A percentile compares a stretch with the other conserved stretches of the same genome.
Evolutionary conservation across 306 rosid genomes (phyloP).

Genomic region (Neltuma alba): DNA sequence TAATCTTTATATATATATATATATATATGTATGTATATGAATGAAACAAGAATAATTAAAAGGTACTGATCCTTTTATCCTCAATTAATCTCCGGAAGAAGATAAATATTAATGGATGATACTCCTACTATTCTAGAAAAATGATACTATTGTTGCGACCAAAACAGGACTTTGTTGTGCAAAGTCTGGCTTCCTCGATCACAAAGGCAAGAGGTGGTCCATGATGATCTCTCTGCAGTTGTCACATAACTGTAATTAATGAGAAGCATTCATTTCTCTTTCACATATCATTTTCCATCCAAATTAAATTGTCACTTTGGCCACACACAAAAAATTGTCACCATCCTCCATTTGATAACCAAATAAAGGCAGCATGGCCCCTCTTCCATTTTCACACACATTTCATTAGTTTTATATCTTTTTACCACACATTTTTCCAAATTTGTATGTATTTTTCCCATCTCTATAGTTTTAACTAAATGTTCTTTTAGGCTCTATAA

Average conservation of each 20-base stretch:
- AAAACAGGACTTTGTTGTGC: neutral
- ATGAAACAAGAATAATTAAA: no score
- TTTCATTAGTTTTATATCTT: neutral
- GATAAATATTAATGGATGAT: no score
- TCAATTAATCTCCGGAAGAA: no score
- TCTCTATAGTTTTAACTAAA: neutral
- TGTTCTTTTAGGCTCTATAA: neutral
- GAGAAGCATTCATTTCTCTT: slow-evolving; percentile 34
- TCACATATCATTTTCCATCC: slow-evolving; percentile 34
- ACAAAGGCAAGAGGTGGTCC: slow-evolving; percentile 49
- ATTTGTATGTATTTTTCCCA: neutral
- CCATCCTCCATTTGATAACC: slow-evolving; percentile 41
- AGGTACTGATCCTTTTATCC: no score
- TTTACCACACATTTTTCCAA: neutral
- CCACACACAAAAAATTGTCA: no score
- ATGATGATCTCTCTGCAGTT: slow-evolving; percentile 5
- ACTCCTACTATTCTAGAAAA: no score
- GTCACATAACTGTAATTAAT: slow-evolving; percentile 12
- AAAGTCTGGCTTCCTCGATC: slow-evolving; percentile 37
- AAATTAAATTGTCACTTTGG: slow-evolving; percentile 16
- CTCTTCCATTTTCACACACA: neutral
- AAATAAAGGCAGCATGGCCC: no score
- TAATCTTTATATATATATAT: no score
- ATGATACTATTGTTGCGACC: no score
- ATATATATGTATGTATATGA: no score